A percentile compares a stretch with the other conserved stretches of the same genome.
Evolutionary conservation across 148 eudicot species (phyloP).

Genomic region (Beta vulgaris): DNA sequence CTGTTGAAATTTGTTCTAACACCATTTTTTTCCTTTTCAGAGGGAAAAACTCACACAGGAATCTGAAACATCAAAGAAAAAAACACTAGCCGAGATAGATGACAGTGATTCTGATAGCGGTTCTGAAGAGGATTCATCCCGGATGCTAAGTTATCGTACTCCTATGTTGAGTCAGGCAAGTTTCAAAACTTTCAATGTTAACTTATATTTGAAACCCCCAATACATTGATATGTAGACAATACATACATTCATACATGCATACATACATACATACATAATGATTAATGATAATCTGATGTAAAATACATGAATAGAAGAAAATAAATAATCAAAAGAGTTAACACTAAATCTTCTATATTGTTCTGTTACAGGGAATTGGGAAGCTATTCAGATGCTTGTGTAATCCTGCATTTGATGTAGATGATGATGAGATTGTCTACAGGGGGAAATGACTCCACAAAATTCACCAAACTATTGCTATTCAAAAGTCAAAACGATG

Average conservation of each 20-base stretch:
- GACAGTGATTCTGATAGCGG: slow-evolving; percentile 74
- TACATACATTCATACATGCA: not conserved
- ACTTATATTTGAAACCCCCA: not conserved
- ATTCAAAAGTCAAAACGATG: slow-evolving; percentile 5
- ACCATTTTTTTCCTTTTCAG: slow-evolving; percentile 24
- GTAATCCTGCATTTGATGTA: slow-evolving; percentile 84
- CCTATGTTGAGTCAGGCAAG: slow-evolving; percentile 80
- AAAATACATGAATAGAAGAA: not conserved
- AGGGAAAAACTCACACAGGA: slow-evolving; percentile 49
- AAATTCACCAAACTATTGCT: not conserved
- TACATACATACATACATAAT: not conserved
- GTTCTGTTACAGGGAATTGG: slow-evolving; percentile 64
- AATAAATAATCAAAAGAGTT: not conserved
- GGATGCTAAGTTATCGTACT: slow-evolving; percentile 66
- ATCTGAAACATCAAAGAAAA: slow-evolving; percentile 69
- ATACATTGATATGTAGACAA: too few species aligned
- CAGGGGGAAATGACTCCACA: slow-evolving; percentile 53
- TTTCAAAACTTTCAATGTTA: not conserved
- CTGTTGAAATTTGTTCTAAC: not conserved
- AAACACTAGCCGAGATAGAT: slow-evolving; percentile 45
- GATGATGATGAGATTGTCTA: slow-evolving; percentile 92
- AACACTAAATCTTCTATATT: not conserved
- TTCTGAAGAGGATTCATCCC: slow-evolving; percentile 68
- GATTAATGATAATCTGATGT: not conserved
- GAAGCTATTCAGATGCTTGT: slow-evolving; percentile 82